phyloP scores from a whole-genome alignment of 768 basidiomycete genomes.

The Termitomyces sp. region DNA sequence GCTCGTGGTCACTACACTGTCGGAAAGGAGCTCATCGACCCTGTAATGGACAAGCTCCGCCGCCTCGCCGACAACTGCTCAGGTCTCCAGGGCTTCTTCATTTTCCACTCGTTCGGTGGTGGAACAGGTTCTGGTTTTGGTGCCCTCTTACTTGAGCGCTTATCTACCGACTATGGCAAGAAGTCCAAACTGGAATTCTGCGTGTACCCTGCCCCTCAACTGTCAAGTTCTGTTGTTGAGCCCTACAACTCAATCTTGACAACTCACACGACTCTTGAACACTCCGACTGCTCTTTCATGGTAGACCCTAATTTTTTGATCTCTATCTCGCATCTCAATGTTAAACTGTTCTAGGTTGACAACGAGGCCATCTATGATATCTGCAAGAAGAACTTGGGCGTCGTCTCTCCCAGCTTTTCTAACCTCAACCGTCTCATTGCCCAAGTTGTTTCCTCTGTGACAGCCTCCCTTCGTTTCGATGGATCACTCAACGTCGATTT shows the following conservation, averaged over 20 bases:
- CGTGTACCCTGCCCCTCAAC: constrained; percentile 92
- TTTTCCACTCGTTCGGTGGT: constrained; percentile 99
- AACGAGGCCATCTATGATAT: constrained; percentile 99
- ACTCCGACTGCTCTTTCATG: constrained; percentile 99
- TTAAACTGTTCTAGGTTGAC: constrained; percentile 62
- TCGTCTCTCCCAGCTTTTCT: constrained; percentile 81
- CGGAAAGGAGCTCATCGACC: constrained; percentile 97
- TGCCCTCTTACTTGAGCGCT: constrained; percentile 93
- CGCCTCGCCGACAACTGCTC: constrained; percentile 97
- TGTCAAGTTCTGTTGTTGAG: constrained; percentile 96
- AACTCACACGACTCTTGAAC: constrained; percentile 98
- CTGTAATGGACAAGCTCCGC: constrained; percentile 95
- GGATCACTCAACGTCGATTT: constrained; percentile 97
- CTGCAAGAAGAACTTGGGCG: constrained; percentile 92
- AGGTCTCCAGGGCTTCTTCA: constrained; percentile 99
- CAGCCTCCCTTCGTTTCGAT: constrained; percentile 95
- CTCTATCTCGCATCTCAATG: background rate
- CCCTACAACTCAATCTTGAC: constrained; percentile 98
- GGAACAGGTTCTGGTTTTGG: constrained; percentile 99
- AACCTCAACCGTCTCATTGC: constrained; percentile 97
- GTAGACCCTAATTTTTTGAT: constrained; percentile 34
- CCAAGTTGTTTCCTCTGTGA: constrained; percentile 97
- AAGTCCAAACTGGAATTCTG: constrained; percentile 99
- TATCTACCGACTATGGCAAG: constrained; percentile 98
- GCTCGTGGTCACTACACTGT: constrained; percentile 99